Conservation (phyloP, 2,329 filamentous ascomycete genomes). For the Xylariaceae sp. region DNA sequence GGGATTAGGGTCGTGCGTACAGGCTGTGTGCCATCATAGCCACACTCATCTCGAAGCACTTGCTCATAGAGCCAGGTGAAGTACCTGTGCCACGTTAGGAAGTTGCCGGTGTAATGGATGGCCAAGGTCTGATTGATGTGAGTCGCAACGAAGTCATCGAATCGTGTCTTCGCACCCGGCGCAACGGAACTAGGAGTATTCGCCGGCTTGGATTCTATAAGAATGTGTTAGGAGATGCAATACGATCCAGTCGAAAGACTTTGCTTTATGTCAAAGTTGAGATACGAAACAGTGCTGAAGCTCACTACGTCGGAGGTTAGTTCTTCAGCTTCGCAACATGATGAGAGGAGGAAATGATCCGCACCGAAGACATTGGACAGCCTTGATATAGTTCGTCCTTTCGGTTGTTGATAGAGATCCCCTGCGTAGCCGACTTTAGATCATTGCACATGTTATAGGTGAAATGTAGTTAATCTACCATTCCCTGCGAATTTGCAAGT, state of each 20-base stretch:
- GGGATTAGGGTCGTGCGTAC: too few relatives aligned
- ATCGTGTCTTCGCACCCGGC: slow-evolving; percentile 31
- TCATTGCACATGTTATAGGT: too few relatives aligned
- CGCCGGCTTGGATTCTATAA: slow-evolving; percentile 31
- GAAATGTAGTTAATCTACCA: too few relatives aligned
- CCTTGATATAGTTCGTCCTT: slow-evolving; percentile 28
- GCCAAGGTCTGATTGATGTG: slow-evolving; percentile 34
- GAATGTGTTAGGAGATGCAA: too few relatives aligned
- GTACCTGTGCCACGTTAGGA: slow-evolving; percentile 40
- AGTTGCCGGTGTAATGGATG: slow-evolving; percentile 30
- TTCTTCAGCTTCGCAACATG: too few relatives aligned
- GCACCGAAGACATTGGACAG: slow-evolving; percentile 33
- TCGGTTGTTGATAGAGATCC: neutral
- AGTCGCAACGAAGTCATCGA: slow-evolving; percentile 36
- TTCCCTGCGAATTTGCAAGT: too few relatives aligned
- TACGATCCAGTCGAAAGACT: too few relatives aligned
- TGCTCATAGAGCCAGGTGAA: slow-evolving; percentile 35
- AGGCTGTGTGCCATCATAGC: too few relatives aligned
- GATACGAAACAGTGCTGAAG: too few relatives aligned
- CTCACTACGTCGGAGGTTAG: too few relatives aligned
- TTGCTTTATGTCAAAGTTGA: too few relatives aligned
- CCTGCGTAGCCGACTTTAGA: slow-evolving; percentile 1
- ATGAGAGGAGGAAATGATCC: too few relatives aligned
- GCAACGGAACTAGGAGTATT: slow-evolving; percentile 26
- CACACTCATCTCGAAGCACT: slow-evolving; percentile 37